A percentile compares a stretch with the other conserved stretches of the same genome.
phyloP scores from a whole-genome alignment of 306 rosid genomes.

The Carpinus fangiana region DNA sequence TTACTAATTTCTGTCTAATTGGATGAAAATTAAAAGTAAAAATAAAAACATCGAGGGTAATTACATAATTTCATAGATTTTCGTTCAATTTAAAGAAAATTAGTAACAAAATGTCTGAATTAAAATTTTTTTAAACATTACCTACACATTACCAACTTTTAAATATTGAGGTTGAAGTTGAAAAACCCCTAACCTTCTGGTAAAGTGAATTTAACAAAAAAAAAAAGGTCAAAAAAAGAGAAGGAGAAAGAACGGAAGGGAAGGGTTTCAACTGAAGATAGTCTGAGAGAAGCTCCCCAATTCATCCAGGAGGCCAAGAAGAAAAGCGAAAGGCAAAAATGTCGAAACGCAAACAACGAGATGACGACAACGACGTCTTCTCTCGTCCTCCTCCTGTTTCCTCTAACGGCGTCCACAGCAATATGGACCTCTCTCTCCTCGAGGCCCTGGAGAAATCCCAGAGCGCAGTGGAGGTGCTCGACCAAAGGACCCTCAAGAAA shows the following conservation, averaged over 20 bases:
- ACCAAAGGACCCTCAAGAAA: conserved; percentile 69
- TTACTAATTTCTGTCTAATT: too few species aligned
- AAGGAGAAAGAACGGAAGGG: not conserved
- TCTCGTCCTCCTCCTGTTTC: conserved; percentile 1
- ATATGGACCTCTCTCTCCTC: conserved; percentile 61
- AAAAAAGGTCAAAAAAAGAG: too few species aligned
- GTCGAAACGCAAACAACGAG: conserved; percentile 73
- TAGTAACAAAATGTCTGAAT: too few species aligned
- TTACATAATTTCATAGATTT: too few species aligned
- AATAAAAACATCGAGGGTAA: too few species aligned
- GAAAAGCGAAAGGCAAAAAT: conserved; percentile 25
- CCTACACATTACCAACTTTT: too few species aligned
- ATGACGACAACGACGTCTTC: conserved; percentile 34
- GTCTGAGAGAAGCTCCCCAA: not conserved
- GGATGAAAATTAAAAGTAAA: too few species aligned
- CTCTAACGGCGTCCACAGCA: conserved; percentile 30
- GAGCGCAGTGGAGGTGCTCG: conserved; percentile 54
- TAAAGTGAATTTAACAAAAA: too few species aligned
- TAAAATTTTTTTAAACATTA: too few species aligned
- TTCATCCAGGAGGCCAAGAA: not conserved
- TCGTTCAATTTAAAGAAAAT: too few species aligned
- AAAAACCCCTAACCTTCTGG: too few species aligned
- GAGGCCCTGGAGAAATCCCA: conserved; percentile 86
- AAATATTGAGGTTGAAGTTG: too few species aligned
- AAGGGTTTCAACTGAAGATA: not conserved